A percentile compares a stretch with the other conserved stretches of the same genome.
phyloP scores from a whole-genome alignment of 768 basidiomycete species.

The Boletus patriciae region DNA sequence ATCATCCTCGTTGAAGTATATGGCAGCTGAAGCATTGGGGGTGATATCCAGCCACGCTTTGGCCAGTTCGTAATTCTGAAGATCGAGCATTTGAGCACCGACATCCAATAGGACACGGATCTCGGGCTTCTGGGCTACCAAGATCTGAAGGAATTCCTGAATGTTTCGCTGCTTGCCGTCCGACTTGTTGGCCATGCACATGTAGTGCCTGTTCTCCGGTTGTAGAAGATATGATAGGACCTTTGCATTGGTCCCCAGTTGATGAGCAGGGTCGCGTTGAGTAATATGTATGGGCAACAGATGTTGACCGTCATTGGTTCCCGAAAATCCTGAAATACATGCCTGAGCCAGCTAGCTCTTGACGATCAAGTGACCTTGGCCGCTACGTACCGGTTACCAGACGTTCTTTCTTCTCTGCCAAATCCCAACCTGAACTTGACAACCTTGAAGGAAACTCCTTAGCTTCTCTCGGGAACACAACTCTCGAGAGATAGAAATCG shows the following conservation, averaged over 20 bases:
- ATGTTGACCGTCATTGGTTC: slow-evolving; percentile 42
- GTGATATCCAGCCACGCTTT: slow-evolving; percentile 39
- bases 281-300: slow-evolving; percentile 35
- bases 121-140: slow-evolving; percentile 36
- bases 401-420: slow-evolving; percentile 30
- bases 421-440: slow-evolving; percentile 39
- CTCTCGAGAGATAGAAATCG: slow-evolving; percentile 36
- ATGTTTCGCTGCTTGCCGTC: slow-evolving; percentile 18
- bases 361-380: not conserved
- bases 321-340: slow-evolving; percentile 34
- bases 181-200: slow-evolving; percentile 1
- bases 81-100: slow-evolving; percentile 34
- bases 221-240: slow-evolving; percentile 31
- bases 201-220: slow-evolving; percentile 20
- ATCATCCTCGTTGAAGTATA: slow-evolving; percentile 26
- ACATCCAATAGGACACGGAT: slow-evolving; percentile 45
- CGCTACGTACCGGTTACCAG: slow-evolving; percentile 14
- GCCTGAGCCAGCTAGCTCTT: not conserved
- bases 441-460: slow-evolving; percentile 38
- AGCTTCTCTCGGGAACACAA: slow-evolving; percentile 38
- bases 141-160: slow-evolving; percentile 22
- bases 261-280: slow-evolving; percentile 28
- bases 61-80: slow-evolving; percentile 43
- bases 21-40: slow-evolving; percentile 21
- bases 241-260: slow-evolving; percentile 46